Base-by-base conservation (phyloP, 139 green algal genomes). In the Chlamydomonas schloesseri region DNA sequence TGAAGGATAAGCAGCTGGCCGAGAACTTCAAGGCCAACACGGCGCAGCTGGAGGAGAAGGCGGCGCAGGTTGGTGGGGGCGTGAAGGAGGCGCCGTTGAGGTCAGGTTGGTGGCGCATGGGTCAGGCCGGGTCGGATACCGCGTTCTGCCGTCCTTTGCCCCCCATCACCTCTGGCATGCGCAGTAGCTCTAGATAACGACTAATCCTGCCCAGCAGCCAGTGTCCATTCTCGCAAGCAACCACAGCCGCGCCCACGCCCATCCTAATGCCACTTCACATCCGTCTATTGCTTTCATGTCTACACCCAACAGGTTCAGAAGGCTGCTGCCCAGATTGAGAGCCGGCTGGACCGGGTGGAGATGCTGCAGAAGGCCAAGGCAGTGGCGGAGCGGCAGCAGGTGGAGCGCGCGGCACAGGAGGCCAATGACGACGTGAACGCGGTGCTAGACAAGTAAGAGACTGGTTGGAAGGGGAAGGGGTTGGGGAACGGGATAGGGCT, bases 31-130 rank as follows among this genome's bases (percentile, higher is more conserved):
- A 50, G 21, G 76, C 76, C 11, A 9, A 83, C 5, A 57, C 55
- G 14, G 76, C 69, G 8, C 50, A 82, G n/a, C 57, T 89, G n/a
- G 76, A 86, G 85, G 85, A 81, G 29, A 89, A 89, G 69, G 53
- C 70, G 31, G 57, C 18, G 55, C 57, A 85, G 75, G 76, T 83
- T 60, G 18, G 42, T 5, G 5, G 57, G 57, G 57, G 57, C 57
- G n/a, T n/a, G n/a, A n/a, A 64, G 57, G 21, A 15, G 57, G 42
- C 42, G 42, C 5, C 6, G 42, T 5, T 50, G 42, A 8, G 42
- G 42, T n/a, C n/a, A n/a, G n/a, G n/a, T n/a, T n/a, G n/a, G n/a
- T n/a, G n/a, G n/a, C n/a, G n/a, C n/a, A n/a, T n/a, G n/a, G n/a
- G n/a, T n/a, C n/a, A n/a, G n/a, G n/a, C n/a, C n/a, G n/a, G n/a